These are phyloP conservation scores for Durio zibethinus DNA, from an alignment of 345 rosid species.

Conservation along the genomic window DNA sequence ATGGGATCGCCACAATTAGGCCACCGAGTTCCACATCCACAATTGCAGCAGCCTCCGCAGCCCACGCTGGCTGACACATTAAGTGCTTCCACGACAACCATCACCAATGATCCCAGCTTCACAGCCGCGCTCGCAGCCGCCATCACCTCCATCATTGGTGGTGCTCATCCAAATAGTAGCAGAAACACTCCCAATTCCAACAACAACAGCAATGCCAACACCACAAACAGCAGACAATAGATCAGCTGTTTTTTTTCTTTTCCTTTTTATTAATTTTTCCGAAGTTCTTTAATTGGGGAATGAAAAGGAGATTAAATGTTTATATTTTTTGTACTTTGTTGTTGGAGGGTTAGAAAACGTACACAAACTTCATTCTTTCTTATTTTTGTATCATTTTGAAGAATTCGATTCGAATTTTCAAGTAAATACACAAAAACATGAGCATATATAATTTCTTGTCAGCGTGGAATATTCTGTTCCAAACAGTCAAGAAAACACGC, in stretches of 20 bases:
- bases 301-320: conserved; percentile 29
- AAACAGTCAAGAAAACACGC: conserved; percentile 62
- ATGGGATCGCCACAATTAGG: conserved; percentile 33
- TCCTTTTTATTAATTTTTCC: no score
- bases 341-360: conserved; percentile 16
- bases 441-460: background rate
- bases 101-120: conserved; percentile 90
- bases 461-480: background rate
- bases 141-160: conserved; percentile 75
- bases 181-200: conserved; percentile 22
- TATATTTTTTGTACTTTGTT: conserved; percentile 26
- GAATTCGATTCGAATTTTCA: conserved; percentile 5
- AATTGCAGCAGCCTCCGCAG: conserved; percentile 30
- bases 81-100: conserved; percentile 74
- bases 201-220: conserved; percentile 18
- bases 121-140: conserved; percentile 92
- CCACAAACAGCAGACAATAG: conserved; percentile 28
- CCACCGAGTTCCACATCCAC: conserved; percentile 32
- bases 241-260: conserved; percentile 11
- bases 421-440: conserved; percentile 1
- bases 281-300: conserved; percentile 24
- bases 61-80: conserved; percentile 49
- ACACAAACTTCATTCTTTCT: conserved; percentile 27
- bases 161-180: conserved; percentile 30
- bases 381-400: conserved; percentile 20